Conservation (phyloP, 1,284 basidiomycete species). For the Schizophyllum amplum region DNA sequence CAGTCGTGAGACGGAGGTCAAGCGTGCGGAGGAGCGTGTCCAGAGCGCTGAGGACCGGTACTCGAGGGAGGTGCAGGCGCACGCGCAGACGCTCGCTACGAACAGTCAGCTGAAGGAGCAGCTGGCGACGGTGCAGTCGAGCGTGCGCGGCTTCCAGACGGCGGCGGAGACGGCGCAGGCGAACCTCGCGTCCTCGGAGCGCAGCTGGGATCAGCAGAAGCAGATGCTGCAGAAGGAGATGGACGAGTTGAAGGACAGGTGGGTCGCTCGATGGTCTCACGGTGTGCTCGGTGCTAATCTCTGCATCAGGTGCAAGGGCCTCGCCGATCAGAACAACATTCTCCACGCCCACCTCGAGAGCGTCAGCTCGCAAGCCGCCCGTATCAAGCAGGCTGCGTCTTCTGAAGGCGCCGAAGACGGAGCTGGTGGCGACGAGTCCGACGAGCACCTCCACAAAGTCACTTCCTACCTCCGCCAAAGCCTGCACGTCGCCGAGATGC, state of each 20-base stretch:
- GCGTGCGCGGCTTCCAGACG: constrained; percentile 48
- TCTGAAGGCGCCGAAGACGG: constrained; percentile 43
- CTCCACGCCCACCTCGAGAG: constrained; percentile 83
- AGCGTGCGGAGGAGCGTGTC: constrained; percentile 60
- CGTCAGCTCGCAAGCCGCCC: constrained; percentile 75
- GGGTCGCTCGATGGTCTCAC: constrained; percentile 13
- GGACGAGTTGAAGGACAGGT: constrained; percentile 63
- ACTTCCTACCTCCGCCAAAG: constrained; percentile 81
- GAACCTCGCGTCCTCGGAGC: constrained; percentile 62
- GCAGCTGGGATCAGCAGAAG: constrained; percentile 76
- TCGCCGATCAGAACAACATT: constrained; percentile 69
- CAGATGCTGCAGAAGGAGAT: constrained; percentile 73
- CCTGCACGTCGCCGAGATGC: constrained; percentile 86
- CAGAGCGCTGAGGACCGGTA: constrained; percentile 79
- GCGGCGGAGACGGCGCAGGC: constrained; percentile 67
- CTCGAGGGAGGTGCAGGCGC: constrained; percentile 71
- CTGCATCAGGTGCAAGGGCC: constrained; percentile 56
- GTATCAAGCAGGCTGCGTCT: constrained; percentile 64
- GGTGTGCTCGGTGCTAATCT: not conserved
- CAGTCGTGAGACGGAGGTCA: constrained; percentile 56
- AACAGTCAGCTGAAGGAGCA: constrained; percentile 62
- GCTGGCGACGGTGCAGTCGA: constrained; percentile 39
- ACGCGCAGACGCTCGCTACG: constrained; percentile 75
- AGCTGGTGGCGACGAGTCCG: constrained; percentile 66
- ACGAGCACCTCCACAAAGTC: constrained; percentile 26